Base-by-base conservation (phyloP, 225 moss, liverwort and hornwort species). In the Physcomitrium patens region DNA sequence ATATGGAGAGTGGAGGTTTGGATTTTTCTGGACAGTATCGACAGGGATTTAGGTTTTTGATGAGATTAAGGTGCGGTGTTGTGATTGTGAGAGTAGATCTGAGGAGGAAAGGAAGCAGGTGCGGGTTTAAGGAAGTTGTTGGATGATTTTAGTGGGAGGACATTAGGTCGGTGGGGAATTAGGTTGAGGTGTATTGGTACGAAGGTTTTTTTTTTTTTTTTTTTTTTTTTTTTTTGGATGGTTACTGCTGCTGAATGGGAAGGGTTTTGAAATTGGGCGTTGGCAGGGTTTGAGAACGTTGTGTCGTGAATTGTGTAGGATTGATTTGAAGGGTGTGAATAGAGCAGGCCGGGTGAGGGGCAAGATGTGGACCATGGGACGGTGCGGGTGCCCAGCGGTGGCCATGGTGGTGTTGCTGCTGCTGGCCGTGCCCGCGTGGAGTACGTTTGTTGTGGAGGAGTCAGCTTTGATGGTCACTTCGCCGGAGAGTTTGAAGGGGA, bases 361-460 rank as follows among this genome's bases (percentile, higher is more conserved):
- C 24, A 50, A 18, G 18, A 48, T 19, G 60, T 26, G 24, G 44
- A 26, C 26, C 60, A 63, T 75, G 80, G 59, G 45, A 74, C 65
- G 27, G 73, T 18, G 50, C 9, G 73, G 63, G 22, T 31, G 0
- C 5, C 12, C 6, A 23, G 37, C 65, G 65, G 27, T 22, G 51
- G 28, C 19, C 47, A 37, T 52, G 57, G 12, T 71, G 43, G 18
- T 68, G 42, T 18, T 65, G 48, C 19, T 77, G 24, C 24, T 24
- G 73, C 15, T 69, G 63, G 82, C 70, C 70, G 65, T 68, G 67
- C 63, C 80, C 14, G 79, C 75, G 5, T 68, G 81, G 80, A 86
- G 68, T 23, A 84, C 60, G 59, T 94, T 94, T 52, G 84, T 90
- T 48, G 94, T 94, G 65, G 94, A 92, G 68, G 81, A 90, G 84